Conservation (phyloP, 2,329 filamentous ascomycete genomes). For the Diaporthe batatas region DNA sequence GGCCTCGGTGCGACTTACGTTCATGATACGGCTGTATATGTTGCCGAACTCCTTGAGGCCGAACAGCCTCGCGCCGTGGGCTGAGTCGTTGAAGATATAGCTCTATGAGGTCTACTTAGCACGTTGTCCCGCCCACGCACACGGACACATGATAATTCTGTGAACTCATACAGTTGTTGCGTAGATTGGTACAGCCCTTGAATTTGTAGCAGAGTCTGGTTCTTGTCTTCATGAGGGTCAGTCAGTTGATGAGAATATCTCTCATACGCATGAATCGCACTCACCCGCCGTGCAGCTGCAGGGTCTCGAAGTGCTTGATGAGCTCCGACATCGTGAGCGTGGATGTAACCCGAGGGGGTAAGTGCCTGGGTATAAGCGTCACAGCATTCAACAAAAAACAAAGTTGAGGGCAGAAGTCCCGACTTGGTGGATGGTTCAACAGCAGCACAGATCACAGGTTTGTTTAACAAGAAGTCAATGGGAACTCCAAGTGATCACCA, state of each 20-base stretch:
- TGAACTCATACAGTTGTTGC: slow-evolving; percentile 76
- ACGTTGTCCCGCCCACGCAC: too few species aligned
- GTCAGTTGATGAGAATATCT: slow-evolving; percentile 1
- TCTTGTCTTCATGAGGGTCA: slow-evolving; percentile 70
- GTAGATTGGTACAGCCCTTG: slow-evolving; percentile 95
- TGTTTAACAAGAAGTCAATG: slow-evolving; percentile 11
- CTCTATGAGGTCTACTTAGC: slow-evolving; percentile 66
- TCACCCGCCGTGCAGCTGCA: slow-evolving; percentile 88
- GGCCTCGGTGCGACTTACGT: slow-evolving; percentile 67
- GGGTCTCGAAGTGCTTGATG: slow-evolving; percentile 81
- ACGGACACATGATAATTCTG: not conserved
- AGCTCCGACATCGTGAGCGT: slow-evolving; percentile 59
- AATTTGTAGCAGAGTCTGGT: slow-evolving; percentile 84
- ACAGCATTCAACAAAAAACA: not conserved
- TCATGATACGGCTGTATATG: slow-evolving; percentile 97
- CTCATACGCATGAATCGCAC: slow-evolving; percentile 44
- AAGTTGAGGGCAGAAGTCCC: not conserved
- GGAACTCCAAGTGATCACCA: slow-evolving; percentile 9
- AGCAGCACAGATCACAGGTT: too few species aligned
- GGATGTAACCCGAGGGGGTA: not conserved
- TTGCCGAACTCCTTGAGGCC: slow-evolving; percentile 97
- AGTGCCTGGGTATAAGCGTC: not conserved
- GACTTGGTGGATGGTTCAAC: not conserved
- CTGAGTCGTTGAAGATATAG: slow-evolving; percentile 94
- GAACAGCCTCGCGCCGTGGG: slow-evolving; percentile 94